phyloP scores from a whole-genome alignment of 371 early-diverging fungal genomes.

The Sporodiniella umbellata region DNA sequence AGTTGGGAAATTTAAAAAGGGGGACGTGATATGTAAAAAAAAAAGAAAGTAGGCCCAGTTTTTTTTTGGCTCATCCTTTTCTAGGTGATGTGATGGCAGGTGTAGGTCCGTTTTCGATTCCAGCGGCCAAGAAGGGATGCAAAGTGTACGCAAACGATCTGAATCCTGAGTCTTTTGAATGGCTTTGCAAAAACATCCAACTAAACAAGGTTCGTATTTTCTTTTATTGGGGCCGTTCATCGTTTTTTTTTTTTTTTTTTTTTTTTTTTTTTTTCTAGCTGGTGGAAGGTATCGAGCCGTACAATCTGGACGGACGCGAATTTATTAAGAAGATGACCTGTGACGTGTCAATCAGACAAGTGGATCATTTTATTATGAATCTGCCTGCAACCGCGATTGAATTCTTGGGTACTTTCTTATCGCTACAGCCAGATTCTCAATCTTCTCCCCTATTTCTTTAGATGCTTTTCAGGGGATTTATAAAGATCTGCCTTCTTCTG shows the following conservation, averaged over 20 bases:
- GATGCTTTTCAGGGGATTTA: slow-evolving; percentile 70
- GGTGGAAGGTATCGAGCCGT: slow-evolving; percentile 51
- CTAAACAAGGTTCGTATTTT: slow-evolving; percentile 78
- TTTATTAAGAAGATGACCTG: slow-evolving; percentile 76
- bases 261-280: not conserved
- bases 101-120: slow-evolving; percentile 98
- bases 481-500: slow-evolving; percentile 20
- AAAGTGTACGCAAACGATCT: slow-evolving; percentile 97
- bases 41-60: too few relatives aligned
- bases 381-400: slow-evolving; percentile 95
- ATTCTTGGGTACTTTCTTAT: slow-evolving; percentile 68
- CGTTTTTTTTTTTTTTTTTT: too few relatives aligned
- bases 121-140: slow-evolving; percentile 84
- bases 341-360: slow-evolving; percentile 31
- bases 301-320: slow-evolving; percentile 89
- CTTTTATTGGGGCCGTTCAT: too few relatives aligned
- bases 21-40: too few relatives aligned
- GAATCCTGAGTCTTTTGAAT: slow-evolving; percentile 88
- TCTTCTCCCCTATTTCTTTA: too few relatives aligned
- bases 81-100: slow-evolving; percentile 95
- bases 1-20: slow-evolving; percentile 64
- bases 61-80: too few relatives aligned
- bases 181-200: slow-evolving; percentile 77
- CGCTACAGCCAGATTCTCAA: too few relatives aligned
- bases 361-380: slow-evolving; percentile 97